phyloP scores from a whole-genome alignment of 768 basidiomycete species.

The Suillus tomentosus region DNA sequence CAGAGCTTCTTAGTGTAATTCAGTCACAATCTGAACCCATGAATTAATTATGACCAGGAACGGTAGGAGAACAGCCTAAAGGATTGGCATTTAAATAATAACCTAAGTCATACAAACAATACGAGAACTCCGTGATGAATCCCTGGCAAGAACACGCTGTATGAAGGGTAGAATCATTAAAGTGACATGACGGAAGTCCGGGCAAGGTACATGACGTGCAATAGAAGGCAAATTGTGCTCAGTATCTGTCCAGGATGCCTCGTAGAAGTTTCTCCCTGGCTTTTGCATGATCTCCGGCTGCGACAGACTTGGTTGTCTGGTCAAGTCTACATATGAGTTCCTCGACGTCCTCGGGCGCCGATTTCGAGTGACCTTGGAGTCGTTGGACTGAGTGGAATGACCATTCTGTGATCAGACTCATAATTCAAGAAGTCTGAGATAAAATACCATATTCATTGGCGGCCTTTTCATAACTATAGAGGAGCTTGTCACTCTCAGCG shows the following conservation, averaged over 20 bases:
- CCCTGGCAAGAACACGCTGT: not conserved
- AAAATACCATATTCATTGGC: conserved; percentile 51
- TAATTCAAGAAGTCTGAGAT: conserved; percentile 5
- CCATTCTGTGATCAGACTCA: conserved; percentile 10
- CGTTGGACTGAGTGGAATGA: conserved; percentile 43
- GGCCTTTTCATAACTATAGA: conserved; percentile 46
- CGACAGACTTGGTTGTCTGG: conserved; percentile 48
- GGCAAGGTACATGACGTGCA: not conserved
- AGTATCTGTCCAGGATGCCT: conserved; percentile 37
- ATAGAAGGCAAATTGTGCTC: conserved; percentile 5
- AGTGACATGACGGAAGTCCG: conserved; percentile 1
- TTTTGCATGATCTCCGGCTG: conserved; percentile 34
- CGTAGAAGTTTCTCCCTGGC: conserved; percentile 37
- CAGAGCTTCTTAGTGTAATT: not conserved
- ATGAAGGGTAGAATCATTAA: not conserved
- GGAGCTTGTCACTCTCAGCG: conserved; percentile 49
- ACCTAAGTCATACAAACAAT: not conserved
- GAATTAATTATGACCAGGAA: not conserved
- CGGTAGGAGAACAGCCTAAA: not conserved
- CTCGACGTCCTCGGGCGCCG: conserved; percentile 54
- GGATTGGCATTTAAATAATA: not conserved
- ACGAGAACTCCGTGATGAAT: not conserved
- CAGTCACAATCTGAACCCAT: not conserved
- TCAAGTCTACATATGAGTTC: conserved; percentile 53
- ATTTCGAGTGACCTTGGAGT: conserved; percentile 42